Evolutionary conservation across 2,329 filamentous ascomycete species (phyloP).

Genomic region (Arachnopeziza araneosa): DNA sequence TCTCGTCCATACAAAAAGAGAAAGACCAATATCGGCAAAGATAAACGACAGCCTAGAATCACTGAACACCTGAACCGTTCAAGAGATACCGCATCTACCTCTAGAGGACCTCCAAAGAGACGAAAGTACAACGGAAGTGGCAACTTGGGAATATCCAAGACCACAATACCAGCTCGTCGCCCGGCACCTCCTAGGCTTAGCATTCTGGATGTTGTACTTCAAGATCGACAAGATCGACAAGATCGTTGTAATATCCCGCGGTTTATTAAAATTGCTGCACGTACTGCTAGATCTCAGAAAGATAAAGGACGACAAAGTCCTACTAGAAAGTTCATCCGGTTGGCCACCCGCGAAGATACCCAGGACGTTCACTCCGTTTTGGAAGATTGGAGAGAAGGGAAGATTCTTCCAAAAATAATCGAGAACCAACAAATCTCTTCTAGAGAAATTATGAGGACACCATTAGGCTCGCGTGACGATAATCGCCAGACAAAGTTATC

Average conservation of each 20-base stretch:
- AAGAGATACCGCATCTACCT: neutral
- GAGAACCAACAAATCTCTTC: neutral
- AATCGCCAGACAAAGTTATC: slow-evolving; percentile 19
- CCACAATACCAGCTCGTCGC: neutral
- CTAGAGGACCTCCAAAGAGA: neutral
- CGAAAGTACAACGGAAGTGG: neutral
- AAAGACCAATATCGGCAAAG: slow-evolving; percentile 1
- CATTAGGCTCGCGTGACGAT: slow-evolving; percentile 15
- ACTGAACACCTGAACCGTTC: slow-evolving; percentile 20
- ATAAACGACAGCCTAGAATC: slow-evolving; percentile 23
- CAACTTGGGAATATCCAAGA: neutral
- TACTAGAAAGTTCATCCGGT: slow-evolving; percentile 48
- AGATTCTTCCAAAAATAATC: slow-evolving; percentile 18
- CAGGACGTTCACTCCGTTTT: slow-evolving; percentile 50
- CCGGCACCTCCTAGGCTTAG: slow-evolving; percentile 44
- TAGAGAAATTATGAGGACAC: neutral
- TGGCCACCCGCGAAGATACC: slow-evolving; percentile 57
- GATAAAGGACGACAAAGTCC: slow-evolving; percentile 51
- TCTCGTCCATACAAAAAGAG: slow-evolving; percentile 16
- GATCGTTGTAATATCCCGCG: slow-evolving; percentile 35
- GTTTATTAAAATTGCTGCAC: slow-evolving; percentile 57
- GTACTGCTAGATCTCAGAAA: slow-evolving; percentile 43
- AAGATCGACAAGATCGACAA: slow-evolving; percentile 22
- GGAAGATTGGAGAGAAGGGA: slow-evolving; percentile 46
- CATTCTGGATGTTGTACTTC: slow-evolving; percentile 52